Evolutionary conservation across 768 basidiomycete genomes (phyloP).

Genomic region (Boletus eberwhitei): DNA sequence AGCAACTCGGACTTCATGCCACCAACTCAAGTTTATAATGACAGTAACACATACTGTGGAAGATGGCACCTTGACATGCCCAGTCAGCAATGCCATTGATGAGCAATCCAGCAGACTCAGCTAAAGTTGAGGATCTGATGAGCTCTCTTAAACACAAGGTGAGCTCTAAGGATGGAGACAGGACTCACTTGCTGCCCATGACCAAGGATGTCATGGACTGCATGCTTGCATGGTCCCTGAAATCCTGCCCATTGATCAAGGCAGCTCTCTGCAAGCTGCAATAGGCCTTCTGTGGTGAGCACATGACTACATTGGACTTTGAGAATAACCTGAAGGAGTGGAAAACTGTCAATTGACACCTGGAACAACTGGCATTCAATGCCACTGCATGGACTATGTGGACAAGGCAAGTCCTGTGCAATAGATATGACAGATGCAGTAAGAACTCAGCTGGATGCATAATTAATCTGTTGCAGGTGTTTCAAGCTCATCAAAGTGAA

Average conservation of each 20-base stretch:
- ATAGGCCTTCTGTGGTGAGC: not conserved
- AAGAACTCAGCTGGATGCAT: not conserved
- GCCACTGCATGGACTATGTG: constrained; percentile 2
- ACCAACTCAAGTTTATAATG: too few relatives aligned
- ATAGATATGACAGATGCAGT: not conserved
- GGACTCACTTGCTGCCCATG: too few relatives aligned
- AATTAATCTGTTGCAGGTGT: constrained; percentile 17
- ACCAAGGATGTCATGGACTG: too few relatives aligned
- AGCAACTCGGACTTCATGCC: too few relatives aligned
- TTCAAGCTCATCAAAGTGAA: constrained; percentile 30
- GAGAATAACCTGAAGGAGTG: constrained; percentile 8
- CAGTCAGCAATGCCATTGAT: too few relatives aligned
- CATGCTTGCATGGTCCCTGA: too few relatives aligned
- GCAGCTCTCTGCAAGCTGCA: not conserved
- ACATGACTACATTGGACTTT: not conserved
- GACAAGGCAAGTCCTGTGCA: not conserved
- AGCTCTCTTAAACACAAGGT: too few relatives aligned
- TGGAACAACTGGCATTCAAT: constrained; percentile 21
- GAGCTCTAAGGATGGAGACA: too few relatives aligned
- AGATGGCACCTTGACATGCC: too few relatives aligned
- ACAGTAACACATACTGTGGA: too few relatives aligned
- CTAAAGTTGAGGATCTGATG: too few relatives aligned
- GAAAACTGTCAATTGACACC: not conserved
- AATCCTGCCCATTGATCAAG: not conserved
- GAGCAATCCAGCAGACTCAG: too few relatives aligned